A percentile compares a stretch with the other conserved stretches of the same genome.
phyloP scores from a whole-genome alignment of 257 asterid genomes.

The Petunia axillaris region DNA sequence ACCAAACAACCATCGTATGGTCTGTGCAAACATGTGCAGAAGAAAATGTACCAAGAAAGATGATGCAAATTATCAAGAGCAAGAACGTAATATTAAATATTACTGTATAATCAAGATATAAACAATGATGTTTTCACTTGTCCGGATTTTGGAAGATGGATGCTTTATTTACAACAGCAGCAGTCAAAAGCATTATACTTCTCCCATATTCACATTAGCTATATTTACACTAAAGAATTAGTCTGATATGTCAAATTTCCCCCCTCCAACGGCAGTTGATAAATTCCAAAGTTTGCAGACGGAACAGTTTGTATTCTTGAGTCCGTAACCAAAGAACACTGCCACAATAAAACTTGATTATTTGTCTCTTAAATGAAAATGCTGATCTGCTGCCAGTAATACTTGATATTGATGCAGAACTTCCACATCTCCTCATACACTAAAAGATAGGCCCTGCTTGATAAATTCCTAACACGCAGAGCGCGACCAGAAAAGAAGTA shows the following conservation, averaged over 20 bases:
- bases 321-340: background rate
- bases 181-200: slow-evolving; percentile 30
- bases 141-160: slow-evolving; percentile 5
- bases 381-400: slow-evolving; percentile 20
- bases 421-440: slow-evolving; percentile 26
- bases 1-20: background rate
- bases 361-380: slow-evolving; percentile 13
- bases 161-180: slow-evolving; percentile 42
- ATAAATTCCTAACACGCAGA: slow-evolving; percentile 28
- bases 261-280: slow-evolving; percentile 10
- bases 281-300: slow-evolving; percentile 5
- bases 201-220: slow-evolving; percentile 35
- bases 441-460: slow-evolving; percentile 18
- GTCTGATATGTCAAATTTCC: slow-evolving; percentile 29
- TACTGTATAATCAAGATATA: slow-evolving; percentile 16
- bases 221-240: slow-evolving; percentile 41
- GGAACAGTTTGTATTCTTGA: background rate
- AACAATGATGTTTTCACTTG: slow-evolving; percentile 22
- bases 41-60: background rate
- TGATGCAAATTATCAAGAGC: background rate
- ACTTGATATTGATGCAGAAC: slow-evolving; percentile 15
- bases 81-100: slow-evolving; percentile 14
- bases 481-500: slow-evolving; percentile 16
- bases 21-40: background rate
- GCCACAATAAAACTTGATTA: slow-evolving; percentile 15